Base-by-base conservation (phyloP, 257 asterid species). In the Primulina huaijiensis region DNA sequence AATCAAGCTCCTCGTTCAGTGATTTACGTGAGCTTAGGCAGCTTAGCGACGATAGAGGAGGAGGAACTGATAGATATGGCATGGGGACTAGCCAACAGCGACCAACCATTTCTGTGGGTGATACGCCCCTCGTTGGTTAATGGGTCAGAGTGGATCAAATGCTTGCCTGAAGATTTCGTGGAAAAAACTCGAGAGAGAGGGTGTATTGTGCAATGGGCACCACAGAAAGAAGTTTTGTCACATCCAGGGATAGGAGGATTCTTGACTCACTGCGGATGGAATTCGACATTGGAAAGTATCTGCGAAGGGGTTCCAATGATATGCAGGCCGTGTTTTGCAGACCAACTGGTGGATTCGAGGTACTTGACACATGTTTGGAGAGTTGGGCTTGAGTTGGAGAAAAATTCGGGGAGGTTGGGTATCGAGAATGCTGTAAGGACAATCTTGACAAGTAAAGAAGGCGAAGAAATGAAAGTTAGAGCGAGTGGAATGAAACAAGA, bases 201-300 rank as follows among this genome's bases (percentile, higher is more conserved):
- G 3, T 43, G 61, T 6, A 23, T 80, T 0, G 88, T 85, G 46
- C 69, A 77, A 67, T 85, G 90, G 90, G 83, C 83, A 0, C 88
- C 88, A 0, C 90, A 85, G 59, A 76, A 71, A 74, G 71, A 78
- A 62, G 80, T 85, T 0, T 35, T 81, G 17, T 77, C 81, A 5
- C 86, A 85, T 69, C 60, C 79, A 0, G 72, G 86, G 0, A 77
- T 82, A 1, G 88, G 81, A 8, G 85, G 85, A 0, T 83, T 85
- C 69, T 66, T 79, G 58, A 77, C 74, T 0, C 90, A 85, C 14
- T 78, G 84, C 27, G 86, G 90, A 0, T 85, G 90, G 90, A 85
- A 85, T 50, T 85, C 90, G 60, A 83, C 83, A 3, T 46, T 82
- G 0, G 84, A 80, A 53, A 73, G 82, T 37, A 30, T 80, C 16